A percentile compares a stretch with the other conserved stretches of the same genome.
phyloP scores from a whole-genome alignment of 768 basidiomycete genomes.

The Leccinum arenicola region DNA sequence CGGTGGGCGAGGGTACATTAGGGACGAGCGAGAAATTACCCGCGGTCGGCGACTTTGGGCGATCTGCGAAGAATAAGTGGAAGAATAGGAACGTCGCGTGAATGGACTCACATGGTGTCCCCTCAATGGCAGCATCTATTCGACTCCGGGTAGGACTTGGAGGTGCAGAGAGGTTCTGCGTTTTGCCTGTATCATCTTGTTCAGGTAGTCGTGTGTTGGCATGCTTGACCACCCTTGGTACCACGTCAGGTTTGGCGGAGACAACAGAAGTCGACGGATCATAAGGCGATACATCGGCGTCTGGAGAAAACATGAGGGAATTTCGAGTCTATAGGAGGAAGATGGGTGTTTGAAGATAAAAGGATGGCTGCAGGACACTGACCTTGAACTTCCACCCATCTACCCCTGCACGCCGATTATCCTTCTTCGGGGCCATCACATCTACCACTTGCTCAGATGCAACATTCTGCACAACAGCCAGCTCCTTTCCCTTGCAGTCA shows the following conservation, averaged over 20 bases:
- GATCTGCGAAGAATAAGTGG: conserved; percentile 47
- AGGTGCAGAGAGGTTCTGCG: conserved; percentile 53
- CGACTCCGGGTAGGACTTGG: conserved; percentile 89
- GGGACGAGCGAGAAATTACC: conserved; percentile 76
- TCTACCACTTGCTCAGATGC: conserved; percentile 42
- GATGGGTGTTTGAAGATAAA: background rate
- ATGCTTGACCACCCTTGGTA: conserved; percentile 70
- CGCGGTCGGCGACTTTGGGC: conserved; percentile 51
- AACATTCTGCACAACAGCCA: conserved; percentile 22
- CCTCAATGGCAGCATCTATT: conserved; percentile 89
- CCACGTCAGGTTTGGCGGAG: conserved; percentile 33
- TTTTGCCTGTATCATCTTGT: conserved; percentile 52
- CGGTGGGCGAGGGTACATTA: conserved; percentile 82
- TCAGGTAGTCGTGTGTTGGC: conserved; percentile 78
- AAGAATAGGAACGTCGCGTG: background rate
- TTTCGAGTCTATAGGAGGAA: conserved; percentile 69
- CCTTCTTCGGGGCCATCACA: conserved; percentile 80
- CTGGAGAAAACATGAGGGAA: conserved; percentile 92
- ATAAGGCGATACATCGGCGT: conserved; percentile 84
- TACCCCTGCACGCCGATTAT: conserved; percentile 66
- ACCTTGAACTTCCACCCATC: conserved; percentile 86
- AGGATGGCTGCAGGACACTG: conserved; percentile 11
- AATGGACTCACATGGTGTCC: conserved; percentile 74
- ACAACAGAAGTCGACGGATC: conserved; percentile 38
- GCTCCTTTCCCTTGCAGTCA: conserved; percentile 23